phyloP scores from a whole-genome alignment of 176 grass and related monocot genomes.

The Typha latifolia region DNA sequence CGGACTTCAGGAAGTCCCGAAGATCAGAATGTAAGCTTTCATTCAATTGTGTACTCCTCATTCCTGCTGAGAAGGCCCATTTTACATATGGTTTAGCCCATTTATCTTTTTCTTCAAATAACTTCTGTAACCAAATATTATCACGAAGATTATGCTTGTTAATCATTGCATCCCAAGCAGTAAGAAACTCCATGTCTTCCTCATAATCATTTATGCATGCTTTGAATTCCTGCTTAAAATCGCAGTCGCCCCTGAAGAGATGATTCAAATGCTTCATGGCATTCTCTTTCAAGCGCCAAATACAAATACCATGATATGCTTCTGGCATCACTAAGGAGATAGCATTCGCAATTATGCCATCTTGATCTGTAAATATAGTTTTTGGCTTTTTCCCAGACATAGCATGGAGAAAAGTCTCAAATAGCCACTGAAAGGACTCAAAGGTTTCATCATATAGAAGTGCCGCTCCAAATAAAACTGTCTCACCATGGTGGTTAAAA shows the following conservation, averaged over 20 bases:
- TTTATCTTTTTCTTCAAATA: slow-evolving; percentile 63
- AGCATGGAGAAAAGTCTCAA: slow-evolving; percentile 43
- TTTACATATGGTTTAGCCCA: slow-evolving; percentile 55
- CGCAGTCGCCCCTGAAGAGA: slow-evolving; percentile 25
- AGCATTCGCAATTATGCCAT: slow-evolving; percentile 29
- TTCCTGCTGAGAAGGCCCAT: slow-evolving; percentile 51
- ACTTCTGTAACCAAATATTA: slow-evolving; percentile 38
- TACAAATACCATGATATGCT: slow-evolving; percentile 40
- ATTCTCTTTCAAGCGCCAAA: slow-evolving; percentile 38
- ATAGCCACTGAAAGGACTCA: slow-evolving; percentile 55
- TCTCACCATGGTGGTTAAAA: slow-evolving; percentile 45
- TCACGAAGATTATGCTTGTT: slow-evolving; percentile 37
- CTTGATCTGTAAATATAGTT: slow-evolving; percentile 43
- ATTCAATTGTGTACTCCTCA: slow-evolving; percentile 40
- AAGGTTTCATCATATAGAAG: slow-evolving; percentile 38
- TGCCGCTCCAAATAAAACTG: slow-evolving; percentile 35
- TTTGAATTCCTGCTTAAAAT: slow-evolving; percentile 64
- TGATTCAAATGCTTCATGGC: slow-evolving; percentile 28
- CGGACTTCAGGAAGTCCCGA: slow-evolving; percentile 33
- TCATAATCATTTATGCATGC: slow-evolving; percentile 52
- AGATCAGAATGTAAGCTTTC: slow-evolving; percentile 27
- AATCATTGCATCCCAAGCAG: slow-evolving; percentile 50
- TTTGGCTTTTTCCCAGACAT: slow-evolving; percentile 45
- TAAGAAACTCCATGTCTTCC: slow-evolving; percentile 36
- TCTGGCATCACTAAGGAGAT: slow-evolving; percentile 41